Evolutionary conservation across 202 grass and related monocot genomes (phyloP), one percentile per base, ranked within the genome.

Genomic region (Cymbopogon flexuosus): DNA sequence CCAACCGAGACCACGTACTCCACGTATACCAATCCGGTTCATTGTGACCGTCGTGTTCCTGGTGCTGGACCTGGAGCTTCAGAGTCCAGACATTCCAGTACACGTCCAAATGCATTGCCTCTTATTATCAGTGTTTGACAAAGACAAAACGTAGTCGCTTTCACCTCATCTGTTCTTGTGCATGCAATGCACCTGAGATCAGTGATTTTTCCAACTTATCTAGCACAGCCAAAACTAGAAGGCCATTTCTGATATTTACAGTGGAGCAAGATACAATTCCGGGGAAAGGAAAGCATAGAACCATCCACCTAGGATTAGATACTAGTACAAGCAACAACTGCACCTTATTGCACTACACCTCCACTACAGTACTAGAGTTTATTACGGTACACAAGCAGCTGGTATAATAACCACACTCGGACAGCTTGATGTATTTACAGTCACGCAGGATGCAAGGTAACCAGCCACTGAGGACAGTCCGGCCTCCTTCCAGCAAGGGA

Each of bases 401-500:
- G 81, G 62, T 65, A 72, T 40, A 73, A 62, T 62, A 58, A 29
- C 73, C 78, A 84, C 79, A 78, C 46, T 62, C 49, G 34, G 30
- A 51, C 68, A 62, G 63, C 73, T 74, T 67, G 34, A 40, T 5
- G 37, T 90, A 89, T 91, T 89, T 91, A 87, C 88, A 85, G 23
- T 91, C 73, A 88, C 60, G 75, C 78, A 64, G 87, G 89, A 86
- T 92, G 87, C 83, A 97, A 78, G 1, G 83, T 88, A 19, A 92
- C 78, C 70, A 90, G 77, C 78, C 86, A 92, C 7, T 79, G 70
- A 40, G 89, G 94, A 78, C 72, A 90, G 47, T 97, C 94, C 45
- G 63, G 43, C 77, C 94, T 92, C 70, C 76, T 78, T 43, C 94
- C 94, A 41, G 80, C 91, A 6, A 97, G 91, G 75, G 94, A 97